Conservation (phyloP, 2,329 filamentous ascomycete species). For the Monosporascus sp. region DNA sequence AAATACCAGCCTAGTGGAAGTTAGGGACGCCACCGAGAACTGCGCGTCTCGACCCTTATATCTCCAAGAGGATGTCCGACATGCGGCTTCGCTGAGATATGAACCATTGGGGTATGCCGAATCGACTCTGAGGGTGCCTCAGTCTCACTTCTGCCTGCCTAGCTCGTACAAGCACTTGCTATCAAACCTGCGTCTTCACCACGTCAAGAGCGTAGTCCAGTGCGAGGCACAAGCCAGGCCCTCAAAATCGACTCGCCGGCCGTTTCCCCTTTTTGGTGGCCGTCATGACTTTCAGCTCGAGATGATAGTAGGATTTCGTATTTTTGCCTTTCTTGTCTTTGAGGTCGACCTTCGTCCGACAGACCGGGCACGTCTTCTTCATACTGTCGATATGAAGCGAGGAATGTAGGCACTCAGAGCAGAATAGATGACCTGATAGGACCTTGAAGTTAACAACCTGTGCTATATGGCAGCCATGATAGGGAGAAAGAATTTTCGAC, state of each 20-base stretch:
- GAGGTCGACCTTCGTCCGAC: slow-evolving; percentile 52
- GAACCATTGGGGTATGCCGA: background rate
- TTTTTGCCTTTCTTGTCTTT: slow-evolving; percentile 35
- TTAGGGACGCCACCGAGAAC: background rate
- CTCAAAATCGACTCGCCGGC: slow-evolving; percentile 16
- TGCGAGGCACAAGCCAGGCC: background rate
- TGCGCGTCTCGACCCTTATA: background rate
- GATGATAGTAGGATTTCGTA: slow-evolving; percentile 47
- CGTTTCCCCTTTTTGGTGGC: slow-evolving; percentile 47
- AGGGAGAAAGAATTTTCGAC: slow-evolving; percentile 18
- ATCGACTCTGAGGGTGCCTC: background rate
- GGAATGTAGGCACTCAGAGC: slow-evolving; percentile 55
- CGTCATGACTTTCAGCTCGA: slow-evolving; percentile 60
- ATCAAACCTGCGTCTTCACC: slow-evolving; percentile 15
- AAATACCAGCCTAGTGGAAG: background rate
- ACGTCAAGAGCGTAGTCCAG: slow-evolving; percentile 7
- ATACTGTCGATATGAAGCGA: slow-evolving; percentile 51
- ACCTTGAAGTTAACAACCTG: slow-evolving; percentile 9
- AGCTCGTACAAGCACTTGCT: background rate
- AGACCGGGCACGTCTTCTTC: slow-evolving; percentile 59
- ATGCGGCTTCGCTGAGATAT: too few relatives aligned
- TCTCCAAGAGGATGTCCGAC: background rate
- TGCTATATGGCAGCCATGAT: slow-evolving; percentile 2
- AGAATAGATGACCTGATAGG: slow-evolving; percentile 57
- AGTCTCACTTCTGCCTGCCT: background rate